Evolutionary conservation across 192 early-diverging fungal species (phyloP), one percentile per base, ranked within the genome.

Genomic region (Cladochytrium replicatum): DNA sequence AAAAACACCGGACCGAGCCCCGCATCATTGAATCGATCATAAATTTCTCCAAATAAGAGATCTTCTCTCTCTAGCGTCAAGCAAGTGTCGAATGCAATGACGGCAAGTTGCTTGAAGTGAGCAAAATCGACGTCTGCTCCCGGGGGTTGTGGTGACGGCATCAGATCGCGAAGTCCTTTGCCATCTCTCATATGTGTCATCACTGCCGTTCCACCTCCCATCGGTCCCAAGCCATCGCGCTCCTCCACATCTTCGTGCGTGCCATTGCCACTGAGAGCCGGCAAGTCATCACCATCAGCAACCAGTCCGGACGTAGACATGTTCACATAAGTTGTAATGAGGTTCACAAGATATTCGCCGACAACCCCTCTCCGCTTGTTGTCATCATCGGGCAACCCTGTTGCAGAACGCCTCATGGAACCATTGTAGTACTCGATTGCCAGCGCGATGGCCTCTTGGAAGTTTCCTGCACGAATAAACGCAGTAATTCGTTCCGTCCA

Each of bases 41-140:
- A 77, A 7, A 77, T 60, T 22, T 77, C 71, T 8, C 55, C 61
- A 55, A 74, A 74, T 9, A 77, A 45, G 8, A 77, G 45, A 23
- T 74, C 65, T 19, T 55, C 58, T 17, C 53, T 47, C 1, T 50
- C 43, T 46, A 71, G 64, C 24, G 55, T 28, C 4, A 68, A 39
- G 25, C 67, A 71, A 4, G 57, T 58, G 19, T 46, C 45, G 32
- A 77, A 57, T 22, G 66, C 43, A 3, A 57, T 43, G 5, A n/a
- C 52, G 15, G 61, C 52, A 8, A 70, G 29, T 9, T 63, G 45
- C 22, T 46, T 29, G 15, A 55, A 59, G 6, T 42, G 41, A 15
- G 43, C 43, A 11, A 37, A 13, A 11, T 44, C 43, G 13, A 27
- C 32, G 13, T 44, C 13, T n/a, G 13, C 17, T n/a, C 17, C 13